Evolutionary conservation across 2,329 filamentous ascomycete genomes (phyloP), one percentile per base, ranked within the genome.

Genomic region (Fusarium denticulatum): DNA sequence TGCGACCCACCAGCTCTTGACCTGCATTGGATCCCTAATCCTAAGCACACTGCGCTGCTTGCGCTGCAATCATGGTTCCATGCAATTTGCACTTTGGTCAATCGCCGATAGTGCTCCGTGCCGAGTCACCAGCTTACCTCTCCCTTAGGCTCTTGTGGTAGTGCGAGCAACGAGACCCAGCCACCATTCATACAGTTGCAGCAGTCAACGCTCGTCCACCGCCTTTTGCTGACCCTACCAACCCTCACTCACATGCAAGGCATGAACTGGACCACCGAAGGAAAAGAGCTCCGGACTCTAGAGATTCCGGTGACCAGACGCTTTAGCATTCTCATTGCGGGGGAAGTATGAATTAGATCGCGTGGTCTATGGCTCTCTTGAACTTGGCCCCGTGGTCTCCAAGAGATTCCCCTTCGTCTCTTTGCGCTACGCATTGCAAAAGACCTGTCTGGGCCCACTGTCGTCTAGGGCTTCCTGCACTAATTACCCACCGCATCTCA

Each of bases 61-160:
- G 39, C 24, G 15, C 60, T 77, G 74, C 69, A 63, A 45, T 67
- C 62, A 66, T 75, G 73, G 76, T 71, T 77, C 69, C 74, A 75
- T 76, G 69, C 56, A 75, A 71, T 70, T 67, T 65, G 52, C 28
- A 59, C 53, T 59, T 43, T 60, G 61, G 36, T 43, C 61, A 52
- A 64, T 63, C 64, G 61, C 73, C 65, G 63, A 73, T 71, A 66
- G 60, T 74, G 56, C 57, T 68, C 72, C 69, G 58, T 70, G 60
- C 69, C 64, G 62, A 63, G 60, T 66, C 67, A 64, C 60, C 60
- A 61, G 67, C 60, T 64, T 64, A 26, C 59, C 52, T 67, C 60
- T 49, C 13, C 37, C 20, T 13, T 22, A 61, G 45, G 39, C 45
- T 36, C 52, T 61, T 61, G 42, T 61, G 47, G 64, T 68, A 73